Conservation (phyloP, 768 basidiomycete genomes). For the Paxillus ammoniavirescens region DNA sequence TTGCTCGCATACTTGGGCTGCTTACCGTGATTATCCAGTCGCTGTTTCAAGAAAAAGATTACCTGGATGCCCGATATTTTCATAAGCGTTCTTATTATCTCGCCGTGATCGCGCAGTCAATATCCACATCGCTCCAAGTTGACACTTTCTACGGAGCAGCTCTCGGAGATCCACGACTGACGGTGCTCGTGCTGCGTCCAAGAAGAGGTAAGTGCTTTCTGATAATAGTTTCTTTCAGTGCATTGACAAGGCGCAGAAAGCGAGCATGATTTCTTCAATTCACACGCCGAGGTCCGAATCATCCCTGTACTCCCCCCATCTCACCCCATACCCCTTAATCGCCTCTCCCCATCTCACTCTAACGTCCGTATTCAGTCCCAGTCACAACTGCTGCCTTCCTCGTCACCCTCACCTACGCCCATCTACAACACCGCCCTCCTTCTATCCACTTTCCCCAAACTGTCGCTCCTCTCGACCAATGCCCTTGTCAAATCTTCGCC, state of each 20-base stretch:
- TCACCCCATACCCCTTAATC: slow-evolving; percentile 63
- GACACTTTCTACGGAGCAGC: slow-evolving; percentile 62
- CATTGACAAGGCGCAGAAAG: slow-evolving; percentile 38
- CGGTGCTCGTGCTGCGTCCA: slow-evolving; percentile 61
- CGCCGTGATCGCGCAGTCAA: slow-evolving; percentile 66
- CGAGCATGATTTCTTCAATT: slow-evolving; percentile 62
- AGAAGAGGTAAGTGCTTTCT: slow-evolving; percentile 43
- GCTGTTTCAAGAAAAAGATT: slow-evolving; percentile 96
- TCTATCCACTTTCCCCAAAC: slow-evolving; percentile 34
- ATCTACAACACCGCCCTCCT: slow-evolving; percentile 79
- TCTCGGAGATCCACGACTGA: slow-evolving; percentile 60
- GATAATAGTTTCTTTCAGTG: slow-evolving; percentile 24
- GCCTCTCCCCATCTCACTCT: slow-evolving; percentile 71
- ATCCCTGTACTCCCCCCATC: slow-evolving; percentile 61
- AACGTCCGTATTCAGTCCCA: slow-evolving; percentile 51
- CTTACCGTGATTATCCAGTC: slow-evolving; percentile 34
- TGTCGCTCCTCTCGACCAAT: slow-evolving; percentile 42
- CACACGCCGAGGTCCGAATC: slow-evolving; percentile 70
- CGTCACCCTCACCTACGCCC: slow-evolving; percentile 55
- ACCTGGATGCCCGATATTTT: slow-evolving; percentile 84
- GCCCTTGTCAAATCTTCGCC: slow-evolving; percentile 51
- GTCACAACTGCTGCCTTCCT: slow-evolving; percentile 3
- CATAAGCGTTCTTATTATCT: slow-evolving; percentile 92
- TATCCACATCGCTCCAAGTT: slow-evolving; percentile 49
- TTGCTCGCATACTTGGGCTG: not conserved